Evolutionary conservation across 2,329 filamentous ascomycete species (phyloP), one percentile per base, ranked within the genome.

Genomic region (Purpureocillium takamizusanense): DNA sequence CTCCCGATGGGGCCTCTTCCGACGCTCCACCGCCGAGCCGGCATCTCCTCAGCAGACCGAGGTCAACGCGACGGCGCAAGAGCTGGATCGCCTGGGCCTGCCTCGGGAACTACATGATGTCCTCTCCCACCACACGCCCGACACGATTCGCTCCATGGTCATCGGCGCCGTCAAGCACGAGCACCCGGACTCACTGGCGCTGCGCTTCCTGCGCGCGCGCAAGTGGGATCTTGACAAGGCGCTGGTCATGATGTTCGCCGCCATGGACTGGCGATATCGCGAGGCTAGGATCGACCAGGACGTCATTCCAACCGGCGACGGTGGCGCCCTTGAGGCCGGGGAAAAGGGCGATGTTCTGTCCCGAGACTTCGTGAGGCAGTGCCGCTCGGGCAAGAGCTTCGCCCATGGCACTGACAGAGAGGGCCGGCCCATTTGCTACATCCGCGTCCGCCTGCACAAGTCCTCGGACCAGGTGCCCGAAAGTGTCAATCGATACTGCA

Each of bases 191-290:
- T 55, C 59, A 0, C 41, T 59, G 1, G 47, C 59, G 0, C 51
- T 67, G n/a, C 62, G 63, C 4, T 66, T 65, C 41, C 54, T 62
- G 16, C 52, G 62, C 25, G 60, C 60, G 9, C 57, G 61, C 36
- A 61, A 64, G 44, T 65, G 63, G 55, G 53, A 67, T 42, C 54
- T 66, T 4, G 47, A 53, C 1, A 60, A 60, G 34, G 60, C 61
- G 0, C 51, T 64, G 14, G 51, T 55, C 14, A 66, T 66, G 57
- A 49, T 66, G 29, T 53, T 61, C 3, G 54, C 58, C 2, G 50
- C 57, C 7, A 42, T 65, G 38, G 50, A 60, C 29, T 66, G 63
- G 63, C 57, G 63, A 16, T 36, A 50, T 4, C 49, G 55, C 18
- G 53, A 55, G 42, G 45, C 48, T 37, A 33, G 51, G 5, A 21